These are phyloP conservation scores for Crotalaria pallida DNA, from an alignment of 306 rosid species.

Conservation along the genomic window DNA sequence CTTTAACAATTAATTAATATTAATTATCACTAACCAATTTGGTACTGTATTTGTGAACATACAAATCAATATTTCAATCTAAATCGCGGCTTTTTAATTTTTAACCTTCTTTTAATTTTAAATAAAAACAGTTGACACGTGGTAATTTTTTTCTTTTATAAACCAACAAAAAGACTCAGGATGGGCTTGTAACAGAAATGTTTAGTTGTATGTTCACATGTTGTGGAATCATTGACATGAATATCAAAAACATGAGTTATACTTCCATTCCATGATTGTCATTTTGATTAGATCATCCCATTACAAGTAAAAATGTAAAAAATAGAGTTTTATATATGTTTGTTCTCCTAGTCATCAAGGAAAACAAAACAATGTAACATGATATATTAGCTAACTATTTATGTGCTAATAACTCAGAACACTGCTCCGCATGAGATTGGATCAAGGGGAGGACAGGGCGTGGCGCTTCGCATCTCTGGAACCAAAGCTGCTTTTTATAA, in stretches of 20 bases:
- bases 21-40: no score
- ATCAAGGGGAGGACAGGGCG: slow-evolving; percentile 46
- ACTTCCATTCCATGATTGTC: neutral
- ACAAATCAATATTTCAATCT: no score
- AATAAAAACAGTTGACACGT: no score
- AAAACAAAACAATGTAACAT: neutral
- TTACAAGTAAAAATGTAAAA: neutral
- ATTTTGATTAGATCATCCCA: neutral
- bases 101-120: no score
- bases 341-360: neutral
- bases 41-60: no score
- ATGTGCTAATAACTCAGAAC: slow-evolving; percentile 57
- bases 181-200: neutral
- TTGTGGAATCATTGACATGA: neutral
- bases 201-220: neutral
- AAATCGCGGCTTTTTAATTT: no score
- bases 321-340: neutral
- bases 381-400: no score
- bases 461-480: slow-evolving; percentile 61
- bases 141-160: no score
- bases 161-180: neutral
- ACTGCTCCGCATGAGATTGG: slow-evolving; percentile 44
- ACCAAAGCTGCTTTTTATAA: slow-evolving; percentile 61
- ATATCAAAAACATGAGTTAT: neutral
- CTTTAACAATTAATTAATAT: no score